These are phyloP conservation scores for Cyclotella cryptica DNA, from an alignment of 108 stramenopile species.

Conservation along the genomic window DNA sequence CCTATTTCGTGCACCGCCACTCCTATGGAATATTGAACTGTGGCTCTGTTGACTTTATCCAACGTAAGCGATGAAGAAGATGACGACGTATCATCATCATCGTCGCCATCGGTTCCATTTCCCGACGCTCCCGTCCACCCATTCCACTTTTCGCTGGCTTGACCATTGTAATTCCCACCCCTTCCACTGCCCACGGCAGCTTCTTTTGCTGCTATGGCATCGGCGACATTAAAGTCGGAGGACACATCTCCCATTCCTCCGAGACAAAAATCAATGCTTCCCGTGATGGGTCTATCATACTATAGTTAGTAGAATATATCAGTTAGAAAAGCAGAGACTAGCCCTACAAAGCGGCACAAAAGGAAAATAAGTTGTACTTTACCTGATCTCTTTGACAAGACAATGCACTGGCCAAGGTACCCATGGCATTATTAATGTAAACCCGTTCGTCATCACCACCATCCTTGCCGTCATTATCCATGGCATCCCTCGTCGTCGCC, in stretches of 20 bases:
- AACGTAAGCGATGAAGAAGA: not conserved
- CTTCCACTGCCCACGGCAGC: not conserved
- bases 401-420: constrained; percentile 50
- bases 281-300: constrained; percentile 58
- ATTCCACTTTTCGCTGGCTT: constrained; percentile 30
- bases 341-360: not conserved
- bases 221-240: constrained; percentile 34
- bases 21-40: constrained; percentile 47
- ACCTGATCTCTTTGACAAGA: constrained; percentile 54
- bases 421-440: constrained; percentile 12
- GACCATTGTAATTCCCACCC: constrained; percentile 12
- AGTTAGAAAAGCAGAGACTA: not conserved
- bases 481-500: no score
- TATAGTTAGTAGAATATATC: not conserved
- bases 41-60: constrained; percentile 18
- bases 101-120: not conserved
- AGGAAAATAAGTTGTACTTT: not conserved
- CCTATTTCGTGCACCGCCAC: constrained; percentile 62
- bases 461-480: not conserved
- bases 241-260: constrained; percentile 39
- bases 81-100: not conserved
- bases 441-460: not conserved
- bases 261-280: constrained; percentile 55
- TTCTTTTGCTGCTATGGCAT: constrained; percentile 21
- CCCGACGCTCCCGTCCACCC: constrained; percentile 24